Percentiles rank a stretch among this genome's conserved stretches.
Evolutionary conservation across 225 moss, liverwort and hornwort species (phyloP).

Genomic region (Asterella californica): DNA sequence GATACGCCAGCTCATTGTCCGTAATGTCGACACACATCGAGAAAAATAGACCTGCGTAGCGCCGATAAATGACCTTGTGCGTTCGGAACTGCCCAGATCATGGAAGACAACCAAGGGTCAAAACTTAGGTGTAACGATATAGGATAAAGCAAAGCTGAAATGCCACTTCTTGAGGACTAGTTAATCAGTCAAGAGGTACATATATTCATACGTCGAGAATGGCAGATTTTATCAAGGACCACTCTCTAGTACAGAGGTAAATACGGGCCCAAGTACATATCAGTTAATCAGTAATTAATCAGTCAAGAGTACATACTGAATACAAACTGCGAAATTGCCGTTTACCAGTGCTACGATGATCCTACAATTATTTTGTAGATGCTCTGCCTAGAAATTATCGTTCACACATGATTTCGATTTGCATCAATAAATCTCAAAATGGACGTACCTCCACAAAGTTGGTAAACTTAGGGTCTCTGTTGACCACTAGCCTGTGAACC

Average conservation of each 20-base stretch:
- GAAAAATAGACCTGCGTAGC: slow-evolving; percentile 98
- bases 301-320: background rate
- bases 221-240: no score
- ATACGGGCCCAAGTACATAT: no score
- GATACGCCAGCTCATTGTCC: slow-evolving; percentile 98
- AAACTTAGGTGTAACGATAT: background rate
- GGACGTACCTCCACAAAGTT: slow-evolving; percentile 87
- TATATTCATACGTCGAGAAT: no score
- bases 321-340: background rate
- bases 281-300: no score
- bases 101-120: background rate
- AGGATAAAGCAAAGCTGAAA: no score
- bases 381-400: no score
- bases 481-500: slow-evolving; percentile 98
- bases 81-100: slow-evolving; percentile 75
- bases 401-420: no score
- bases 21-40: slow-evolving; percentile 99
- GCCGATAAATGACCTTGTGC: slow-evolving; percentile 94
- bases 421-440: background rate
- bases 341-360: background rate
- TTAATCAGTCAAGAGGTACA: no score
- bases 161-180: background rate
- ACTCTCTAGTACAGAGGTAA: no score
- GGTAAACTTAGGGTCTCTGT: slow-evolving; percentile 98
- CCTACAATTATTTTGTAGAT: no score